Conservation (phyloP, 1,284 basidiomycete genomes). For the Heterobasidion annosum region DNA sequence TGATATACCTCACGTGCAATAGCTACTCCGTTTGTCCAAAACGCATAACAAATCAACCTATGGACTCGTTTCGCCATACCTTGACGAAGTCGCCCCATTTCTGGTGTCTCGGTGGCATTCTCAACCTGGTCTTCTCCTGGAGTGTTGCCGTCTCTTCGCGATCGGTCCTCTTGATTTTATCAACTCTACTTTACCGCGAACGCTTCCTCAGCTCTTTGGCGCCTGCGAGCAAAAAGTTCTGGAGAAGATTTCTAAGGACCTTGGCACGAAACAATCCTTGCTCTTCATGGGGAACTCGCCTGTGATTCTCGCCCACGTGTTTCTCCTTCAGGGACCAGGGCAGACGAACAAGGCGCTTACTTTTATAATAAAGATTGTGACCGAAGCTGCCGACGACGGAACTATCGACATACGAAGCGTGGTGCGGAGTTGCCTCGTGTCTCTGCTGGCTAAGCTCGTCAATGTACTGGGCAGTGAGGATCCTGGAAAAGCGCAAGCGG, state of each 20-base stretch:
- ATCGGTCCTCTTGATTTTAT: constrained; percentile 57
- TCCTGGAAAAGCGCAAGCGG: constrained; percentile 29
- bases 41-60: constrained; percentile 60
- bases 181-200: constrained; percentile 52
- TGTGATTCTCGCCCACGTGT: constrained; percentile 65
- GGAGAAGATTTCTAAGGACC: constrained; percentile 32
- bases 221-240: constrained; percentile 40
- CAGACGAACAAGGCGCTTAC: constrained; percentile 48
- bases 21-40: constrained; percentile 57
- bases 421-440: constrained; percentile 56
- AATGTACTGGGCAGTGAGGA: constrained; percentile 67
- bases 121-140: constrained; percentile 50
- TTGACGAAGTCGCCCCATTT: constrained; percentile 61
- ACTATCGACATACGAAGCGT: constrained; percentile 42
- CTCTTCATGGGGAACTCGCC: constrained; percentile 57
- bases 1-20: constrained; percentile 4
- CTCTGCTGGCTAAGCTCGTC: constrained; percentile 68
- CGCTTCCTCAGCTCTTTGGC: constrained; percentile 66
- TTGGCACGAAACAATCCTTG: constrained; percentile 36
- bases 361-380: constrained; percentile 53
- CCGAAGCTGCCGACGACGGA: constrained; percentile 22
- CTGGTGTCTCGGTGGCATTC: constrained; percentile 51
- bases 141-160: constrained; percentile 56
- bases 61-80: constrained; percentile 60
- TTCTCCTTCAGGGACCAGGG: constrained; percentile 46